These are phyloP conservation scores for Geotrichum aggregatum DNA, from an alignment of 1,139 yeast genomes.

Conservation along the genomic window DNA sequence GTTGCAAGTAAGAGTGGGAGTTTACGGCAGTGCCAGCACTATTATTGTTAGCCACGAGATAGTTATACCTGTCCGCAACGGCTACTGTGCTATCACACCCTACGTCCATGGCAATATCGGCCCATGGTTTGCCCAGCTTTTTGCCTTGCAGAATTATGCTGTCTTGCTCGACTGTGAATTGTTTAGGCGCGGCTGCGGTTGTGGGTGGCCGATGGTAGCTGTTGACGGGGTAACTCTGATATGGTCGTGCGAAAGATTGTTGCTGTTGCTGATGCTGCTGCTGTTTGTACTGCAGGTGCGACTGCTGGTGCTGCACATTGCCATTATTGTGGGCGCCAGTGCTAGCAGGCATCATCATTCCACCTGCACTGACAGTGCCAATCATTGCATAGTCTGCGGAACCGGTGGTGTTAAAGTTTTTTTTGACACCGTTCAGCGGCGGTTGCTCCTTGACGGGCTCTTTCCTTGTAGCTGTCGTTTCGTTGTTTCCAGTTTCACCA, in stretches of 20 bases:
- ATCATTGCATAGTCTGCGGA: too few relatives aligned
- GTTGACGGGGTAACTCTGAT: not conserved
- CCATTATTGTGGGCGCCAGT: too few relatives aligned
- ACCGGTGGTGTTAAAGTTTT: too few relatives aligned
- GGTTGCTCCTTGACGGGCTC: too few relatives aligned
- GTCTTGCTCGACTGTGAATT: constrained; percentile 16
- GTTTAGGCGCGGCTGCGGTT: not conserved
- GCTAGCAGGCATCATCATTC: too few relatives aligned
- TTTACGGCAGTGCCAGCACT: not conserved
- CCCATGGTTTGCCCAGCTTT: constrained; percentile 17
- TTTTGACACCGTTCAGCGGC: too few relatives aligned
- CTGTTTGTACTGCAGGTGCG: not conserved
- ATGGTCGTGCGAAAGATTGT: not conserved
- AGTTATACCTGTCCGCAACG: constrained; percentile 16
- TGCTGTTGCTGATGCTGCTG: not conserved
- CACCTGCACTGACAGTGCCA: too few relatives aligned
- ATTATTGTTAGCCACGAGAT: constrained; percentile 6
- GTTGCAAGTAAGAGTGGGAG: too few relatives aligned
- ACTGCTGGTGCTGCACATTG: too few relatives aligned
- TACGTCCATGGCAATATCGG: constrained; percentile 12
- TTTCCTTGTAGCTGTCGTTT: too few relatives aligned
- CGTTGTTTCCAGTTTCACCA: too few relatives aligned
- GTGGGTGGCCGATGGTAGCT: not conserved
- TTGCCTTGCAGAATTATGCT: constrained; percentile 12
- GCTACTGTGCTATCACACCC: constrained; percentile 12